Base-by-base conservation (phyloP, 768 basidiomycete genomes). In the Amylocystis lapponica region DNA sequence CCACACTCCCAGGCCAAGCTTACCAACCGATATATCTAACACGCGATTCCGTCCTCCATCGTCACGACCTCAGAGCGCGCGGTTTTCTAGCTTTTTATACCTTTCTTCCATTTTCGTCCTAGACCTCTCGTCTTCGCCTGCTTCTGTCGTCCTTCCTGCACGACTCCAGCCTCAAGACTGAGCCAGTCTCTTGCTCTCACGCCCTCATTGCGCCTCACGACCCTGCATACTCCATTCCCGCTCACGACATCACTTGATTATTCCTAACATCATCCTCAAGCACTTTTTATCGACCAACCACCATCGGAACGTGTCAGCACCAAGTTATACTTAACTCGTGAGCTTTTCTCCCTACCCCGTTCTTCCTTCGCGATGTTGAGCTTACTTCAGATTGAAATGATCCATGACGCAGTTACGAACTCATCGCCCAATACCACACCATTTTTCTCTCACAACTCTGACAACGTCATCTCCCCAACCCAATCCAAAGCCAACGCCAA, bases 321-420 rank as follows among this genome's bases (percentile, higher is more conserved):
- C 59, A 67, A 67, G 61, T 72, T 75, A 73, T 75, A 64, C 63
- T 71, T 74, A 72, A 73, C 69, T 71, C 66, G 72, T 67, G 43
- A 54, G 69, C 57, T 6, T 22, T 23, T 36, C 33, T 27, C 20
- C 20, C 32, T 26, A 4, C 14, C 41, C 10, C 29, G 14, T 17
- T 36, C 32, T 12, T 7, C 6, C 19, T 13, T 21, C 29, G 8
- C 3, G 17, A n/a, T 41, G 19, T 38, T 32, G 19, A 23, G 23
- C 48, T 38, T 34, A n/a, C n/a, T n/a, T 17, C 37, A 47, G 46
- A 45, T 41, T 53, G 51, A 54, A 48, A 50, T 45, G 51, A 84
- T 84, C 81, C 77, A 76, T 75, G 73, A 76, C 68, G 72, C 75
- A 72, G 77, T 81, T 66, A 73, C 78, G 72, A 65, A 75, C 57